A percentile compares a stretch with the other conserved stretches of the same genome.
Evolutionary conservation across 2,329 filamentous ascomycete species (phyloP).

Genomic region (Colletotrichum sp.): DNA sequence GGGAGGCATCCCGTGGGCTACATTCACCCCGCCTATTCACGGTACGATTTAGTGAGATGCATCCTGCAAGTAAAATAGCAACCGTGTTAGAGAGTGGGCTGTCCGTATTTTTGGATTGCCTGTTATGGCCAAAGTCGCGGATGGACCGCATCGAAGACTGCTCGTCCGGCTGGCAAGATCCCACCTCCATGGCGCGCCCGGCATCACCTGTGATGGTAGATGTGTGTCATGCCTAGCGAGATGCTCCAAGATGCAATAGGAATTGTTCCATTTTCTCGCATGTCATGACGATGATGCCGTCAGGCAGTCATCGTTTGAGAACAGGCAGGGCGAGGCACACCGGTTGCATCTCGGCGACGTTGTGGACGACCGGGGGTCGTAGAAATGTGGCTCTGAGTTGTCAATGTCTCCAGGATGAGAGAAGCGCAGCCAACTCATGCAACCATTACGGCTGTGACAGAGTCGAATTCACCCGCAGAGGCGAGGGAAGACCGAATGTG

Average conservation of each 20-base stretch:
- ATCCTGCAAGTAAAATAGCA: background rate
- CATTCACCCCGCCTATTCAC: background rate
- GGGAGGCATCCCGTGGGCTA: slow-evolving; percentile 1
- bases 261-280: background rate
- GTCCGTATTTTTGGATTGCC: background rate
- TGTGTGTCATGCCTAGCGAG: background rate
- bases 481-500: background rate
- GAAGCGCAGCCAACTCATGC: slow-evolving; percentile 20
- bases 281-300: background rate
- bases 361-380: background rate
- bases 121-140: background rate
- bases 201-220: background rate
- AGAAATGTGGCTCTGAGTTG: slow-evolving; percentile 22
- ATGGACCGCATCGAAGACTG: background rate
- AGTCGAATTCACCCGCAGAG: slow-evolving; percentile 1
- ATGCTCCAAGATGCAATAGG: background rate
- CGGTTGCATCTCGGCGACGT: slow-evolving; percentile 7
- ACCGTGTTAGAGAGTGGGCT: background rate
- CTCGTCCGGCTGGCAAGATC: background rate
- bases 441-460: slow-evolving; percentile 22
- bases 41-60: background rate
- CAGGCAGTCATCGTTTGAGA: background rate
- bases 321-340: slow-evolving; percentile 7
- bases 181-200: background rate
- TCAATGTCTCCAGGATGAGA: background rate